Evolutionary conservation across 2,329 filamentous ascomycete genomes (phyloP).

Genomic region (Trichoderma atrobrunneum): DNA sequence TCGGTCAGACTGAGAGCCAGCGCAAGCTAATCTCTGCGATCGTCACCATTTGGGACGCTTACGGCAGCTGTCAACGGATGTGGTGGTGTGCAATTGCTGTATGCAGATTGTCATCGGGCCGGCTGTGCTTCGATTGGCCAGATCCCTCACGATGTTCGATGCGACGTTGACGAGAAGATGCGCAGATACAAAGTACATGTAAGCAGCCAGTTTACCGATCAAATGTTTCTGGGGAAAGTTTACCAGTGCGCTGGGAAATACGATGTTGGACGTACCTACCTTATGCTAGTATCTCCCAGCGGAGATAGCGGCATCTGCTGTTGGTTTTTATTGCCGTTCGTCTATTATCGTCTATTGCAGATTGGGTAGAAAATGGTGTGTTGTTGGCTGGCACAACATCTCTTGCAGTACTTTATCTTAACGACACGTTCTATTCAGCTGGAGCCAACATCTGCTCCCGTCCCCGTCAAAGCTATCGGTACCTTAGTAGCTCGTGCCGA

Average conservation of each 20-base stretch:
- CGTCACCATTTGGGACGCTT: background rate
- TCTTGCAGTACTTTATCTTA: background rate
- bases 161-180: background rate
- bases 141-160: background rate
- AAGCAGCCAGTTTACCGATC: background rate
- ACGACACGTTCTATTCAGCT: background rate
- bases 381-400: background rate
- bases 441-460: background rate
- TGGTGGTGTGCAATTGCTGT: background rate
- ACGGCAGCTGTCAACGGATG: background rate
- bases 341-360: background rate
- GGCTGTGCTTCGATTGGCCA: background rate
- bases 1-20: background rate
- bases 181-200: background rate
- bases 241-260: background rate
- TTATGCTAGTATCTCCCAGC: too few relatives aligned
- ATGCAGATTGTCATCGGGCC: background rate
- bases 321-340: background rate
- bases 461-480: background rate
- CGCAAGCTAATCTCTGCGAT: background rate
- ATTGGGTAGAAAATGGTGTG: background rate
- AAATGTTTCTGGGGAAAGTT: background rate
- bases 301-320: background rate
- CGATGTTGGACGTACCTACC: background rate
- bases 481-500: background rate